Evolutionary conservation across 148 eudicot genomes (phyloP).

Genomic region (Nepenthes mirabilis): DNA sequence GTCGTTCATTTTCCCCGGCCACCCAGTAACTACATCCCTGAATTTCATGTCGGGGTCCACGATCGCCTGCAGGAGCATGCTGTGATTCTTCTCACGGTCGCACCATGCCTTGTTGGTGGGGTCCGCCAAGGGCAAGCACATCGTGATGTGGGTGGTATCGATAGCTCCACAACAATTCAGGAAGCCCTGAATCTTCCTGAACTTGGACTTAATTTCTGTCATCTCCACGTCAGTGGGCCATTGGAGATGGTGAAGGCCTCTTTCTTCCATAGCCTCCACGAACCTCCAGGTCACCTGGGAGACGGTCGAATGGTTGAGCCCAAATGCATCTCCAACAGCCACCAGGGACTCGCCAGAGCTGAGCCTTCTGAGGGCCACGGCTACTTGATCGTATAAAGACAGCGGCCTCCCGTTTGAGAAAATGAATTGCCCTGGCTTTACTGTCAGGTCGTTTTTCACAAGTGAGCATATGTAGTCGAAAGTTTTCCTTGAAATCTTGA

Average conservation of each 20-base stretch:
- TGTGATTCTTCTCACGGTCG: constrained; percentile 52
- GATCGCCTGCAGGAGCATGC: constrained; percentile 79
- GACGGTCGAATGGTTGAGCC: constrained; percentile 68
- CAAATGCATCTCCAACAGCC: constrained; percentile 52
- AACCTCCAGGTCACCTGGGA: constrained; percentile 91
- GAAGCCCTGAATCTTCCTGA: constrained; percentile 62
- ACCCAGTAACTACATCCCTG: constrained; percentile 64
- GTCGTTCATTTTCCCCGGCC: constrained; percentile 71
- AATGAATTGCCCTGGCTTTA: constrained; percentile 40
- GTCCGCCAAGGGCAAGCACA: constrained; percentile 54
- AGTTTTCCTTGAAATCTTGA: constrained; percentile 64
- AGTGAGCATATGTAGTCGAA: constrained; percentile 75
- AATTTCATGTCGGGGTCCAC: constrained; percentile 84
- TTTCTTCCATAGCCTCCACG: constrained; percentile 74
- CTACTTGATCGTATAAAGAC: constrained; percentile 64
- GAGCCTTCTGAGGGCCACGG: constrained; percentile 71
- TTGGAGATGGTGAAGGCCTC: constrained; percentile 58
- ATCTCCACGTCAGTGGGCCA: constrained; percentile 71
- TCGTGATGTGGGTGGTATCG: constrained; percentile 64
- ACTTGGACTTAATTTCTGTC: constrained; percentile 44
- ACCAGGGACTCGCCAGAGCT: constrained; percentile 70
- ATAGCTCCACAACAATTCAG: constrained; percentile 88
- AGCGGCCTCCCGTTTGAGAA: constrained; percentile 49
- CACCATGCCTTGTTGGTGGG: constrained; percentile 47
- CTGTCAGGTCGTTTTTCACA: constrained; percentile 43